A percentile compares a stretch with the other conserved stretches of the same genome.
phyloP scores from a whole-genome alignment of 305 asterid genomes.

The Plantago coronopus region DNA sequence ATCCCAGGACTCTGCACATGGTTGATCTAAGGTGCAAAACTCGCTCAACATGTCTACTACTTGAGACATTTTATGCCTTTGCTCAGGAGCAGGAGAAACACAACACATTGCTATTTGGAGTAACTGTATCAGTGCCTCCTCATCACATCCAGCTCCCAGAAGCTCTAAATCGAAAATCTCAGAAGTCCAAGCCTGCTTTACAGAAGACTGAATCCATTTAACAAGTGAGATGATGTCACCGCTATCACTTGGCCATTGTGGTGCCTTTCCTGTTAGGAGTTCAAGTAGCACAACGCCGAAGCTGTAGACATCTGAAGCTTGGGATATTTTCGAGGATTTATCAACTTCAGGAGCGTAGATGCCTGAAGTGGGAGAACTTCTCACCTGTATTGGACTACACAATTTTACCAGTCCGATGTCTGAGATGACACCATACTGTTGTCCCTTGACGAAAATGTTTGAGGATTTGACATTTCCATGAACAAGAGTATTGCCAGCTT shows the following conservation, averaged over 20 bases:
- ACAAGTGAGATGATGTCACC: slow-evolving; percentile 8
- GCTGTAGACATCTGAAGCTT: slow-evolving; percentile 31
- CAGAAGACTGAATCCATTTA: slow-evolving; percentile 10
- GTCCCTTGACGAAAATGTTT: background rate
- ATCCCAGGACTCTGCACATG: background rate
- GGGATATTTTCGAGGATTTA: slow-evolving; percentile 9
- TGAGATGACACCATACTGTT: background rate
- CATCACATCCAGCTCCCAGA: slow-evolving; percentile 5
- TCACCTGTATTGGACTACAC: slow-evolving; percentile 1
- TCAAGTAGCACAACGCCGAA: slow-evolving; percentile 31
- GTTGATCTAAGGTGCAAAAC: background rate
- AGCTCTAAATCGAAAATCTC: slow-evolving; percentile 16
- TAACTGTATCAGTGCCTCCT: slow-evolving; percentile 7
- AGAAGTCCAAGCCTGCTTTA: background rate
- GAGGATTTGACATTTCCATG: slow-evolving; percentile 29
- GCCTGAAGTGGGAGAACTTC: background rate
- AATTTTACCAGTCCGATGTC: slow-evolving; percentile 1
- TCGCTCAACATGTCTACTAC: slow-evolving; percentile 13
- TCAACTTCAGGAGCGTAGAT: slow-evolving; percentile 23
- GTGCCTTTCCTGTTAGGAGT: slow-evolving; percentile 16
- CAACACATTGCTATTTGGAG: slow-evolving; percentile 22
- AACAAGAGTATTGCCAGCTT: slow-evolving; percentile 20
- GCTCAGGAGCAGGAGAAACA: slow-evolving; percentile 14
- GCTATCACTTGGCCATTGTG: background rate
- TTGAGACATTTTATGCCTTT: slow-evolving; percentile 22